Conservation (phyloP, 192 early-diverging fungal species). For the Hyaloraphidium curvatum region DNA sequence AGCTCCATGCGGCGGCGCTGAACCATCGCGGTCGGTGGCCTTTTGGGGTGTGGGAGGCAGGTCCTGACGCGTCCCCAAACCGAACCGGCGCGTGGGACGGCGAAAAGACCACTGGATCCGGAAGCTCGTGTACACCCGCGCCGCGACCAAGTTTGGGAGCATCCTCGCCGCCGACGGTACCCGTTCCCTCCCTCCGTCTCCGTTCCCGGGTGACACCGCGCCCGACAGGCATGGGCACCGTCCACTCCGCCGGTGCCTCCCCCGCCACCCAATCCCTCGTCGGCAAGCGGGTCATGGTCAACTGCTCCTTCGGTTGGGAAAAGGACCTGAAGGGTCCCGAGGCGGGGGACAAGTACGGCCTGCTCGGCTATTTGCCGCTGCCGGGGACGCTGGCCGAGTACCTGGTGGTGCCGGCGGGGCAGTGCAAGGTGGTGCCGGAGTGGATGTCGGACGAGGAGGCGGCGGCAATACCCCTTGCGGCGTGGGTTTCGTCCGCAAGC, state of each 20-base stretch:
- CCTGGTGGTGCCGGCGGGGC: conserved; percentile 17
- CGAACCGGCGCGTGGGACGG: background rate
- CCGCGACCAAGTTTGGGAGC: conserved; percentile 23
- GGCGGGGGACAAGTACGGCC: conserved; percentile 11
- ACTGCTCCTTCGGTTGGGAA: conserved; percentile 32
- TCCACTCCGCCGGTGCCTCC: too few species aligned
- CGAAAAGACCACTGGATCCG: conserved; percentile 26
- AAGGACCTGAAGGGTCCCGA: conserved; percentile 31
- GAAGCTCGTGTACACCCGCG: too few species aligned
- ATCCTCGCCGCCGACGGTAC: conserved; percentile 34
- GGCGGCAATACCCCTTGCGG: conserved; percentile 47
- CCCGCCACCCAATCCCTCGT: too few species aligned
- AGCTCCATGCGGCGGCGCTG: conserved; percentile 13
- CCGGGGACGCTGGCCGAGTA: conserved; percentile 31
- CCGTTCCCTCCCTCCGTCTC: conserved; percentile 18
- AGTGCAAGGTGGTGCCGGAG: conserved; percentile 27
- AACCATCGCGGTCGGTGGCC: conserved; percentile 27
- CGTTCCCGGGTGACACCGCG: conserved; percentile 5
- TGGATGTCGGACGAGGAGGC: conserved; percentile 37
- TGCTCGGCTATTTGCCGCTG: conserved; percentile 17
- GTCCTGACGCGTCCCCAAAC: too few species aligned
- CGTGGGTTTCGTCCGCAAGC: too few species aligned
- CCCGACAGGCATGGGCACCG: too few species aligned
- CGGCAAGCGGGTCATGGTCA: conserved; percentile 26
- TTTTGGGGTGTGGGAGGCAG: conserved; percentile 3